Conservation (phyloP, 257 asterid genomes). For the Salvia hispanica region DNA sequence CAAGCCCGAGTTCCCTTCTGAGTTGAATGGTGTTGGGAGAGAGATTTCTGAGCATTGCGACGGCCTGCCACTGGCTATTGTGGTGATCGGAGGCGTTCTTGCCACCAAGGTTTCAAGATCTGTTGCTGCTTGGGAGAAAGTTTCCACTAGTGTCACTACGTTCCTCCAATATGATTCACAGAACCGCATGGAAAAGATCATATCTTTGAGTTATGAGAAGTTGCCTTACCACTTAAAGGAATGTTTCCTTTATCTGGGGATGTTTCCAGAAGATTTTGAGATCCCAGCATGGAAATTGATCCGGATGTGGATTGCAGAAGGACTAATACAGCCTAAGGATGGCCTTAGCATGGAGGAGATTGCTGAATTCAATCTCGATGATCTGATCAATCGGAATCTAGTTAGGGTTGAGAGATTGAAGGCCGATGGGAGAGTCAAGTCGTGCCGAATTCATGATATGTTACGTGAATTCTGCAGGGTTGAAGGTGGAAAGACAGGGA, state of each 20-base stretch:
- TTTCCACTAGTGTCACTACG: conserved; percentile 22
- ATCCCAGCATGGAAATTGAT: conserved; percentile 32
- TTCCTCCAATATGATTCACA: conserved; percentile 16
- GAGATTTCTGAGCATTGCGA: conserved; percentile 26
- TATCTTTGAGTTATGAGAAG: conserved; percentile 32
- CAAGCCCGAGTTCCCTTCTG: conserved; percentile 20
- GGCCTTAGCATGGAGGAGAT: conserved; percentile 29
- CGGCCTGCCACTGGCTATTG: conserved; percentile 50
- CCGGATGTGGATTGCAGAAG: conserved; percentile 36
- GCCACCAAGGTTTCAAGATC: not conserved
- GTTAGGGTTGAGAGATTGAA: conserved; percentile 15
- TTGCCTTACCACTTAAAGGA: conserved; percentile 31
- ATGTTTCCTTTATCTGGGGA: conserved; percentile 32
- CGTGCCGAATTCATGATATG: conserved; percentile 33
- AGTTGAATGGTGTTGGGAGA: conserved; percentile 21
- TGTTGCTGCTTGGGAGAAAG: conserved; percentile 19
- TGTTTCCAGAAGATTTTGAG: conserved; percentile 33
- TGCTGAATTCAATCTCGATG: conserved; percentile 24
- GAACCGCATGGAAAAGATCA: conserved; percentile 23
- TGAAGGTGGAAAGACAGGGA: conserved; percentile 23
- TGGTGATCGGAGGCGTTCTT: conserved; percentile 48
- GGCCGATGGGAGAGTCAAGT: conserved; percentile 31
- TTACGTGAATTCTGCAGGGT: conserved; percentile 31
- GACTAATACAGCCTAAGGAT: conserved; percentile 18
- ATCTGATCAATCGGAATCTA: conserved; percentile 30